Evolutionary conservation across 192 early-diverging fungal genomes (phyloP).

Genomic region (Rhizoclosmatium globosum): DNA sequence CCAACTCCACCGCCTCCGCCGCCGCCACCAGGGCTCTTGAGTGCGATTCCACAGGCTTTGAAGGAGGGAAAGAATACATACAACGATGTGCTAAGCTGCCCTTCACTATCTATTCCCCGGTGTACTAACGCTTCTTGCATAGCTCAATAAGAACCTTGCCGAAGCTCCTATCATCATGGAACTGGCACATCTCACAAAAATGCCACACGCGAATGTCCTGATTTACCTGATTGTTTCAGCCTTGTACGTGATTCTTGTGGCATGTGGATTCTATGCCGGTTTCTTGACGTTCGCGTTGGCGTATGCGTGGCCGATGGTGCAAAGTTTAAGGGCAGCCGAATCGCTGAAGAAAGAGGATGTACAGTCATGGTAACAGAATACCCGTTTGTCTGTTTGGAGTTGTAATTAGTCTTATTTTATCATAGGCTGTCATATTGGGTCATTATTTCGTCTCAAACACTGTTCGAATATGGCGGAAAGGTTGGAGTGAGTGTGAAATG

Average conservation of each 20-base stretch:
- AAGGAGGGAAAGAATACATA: slow-evolving; percentile 2
- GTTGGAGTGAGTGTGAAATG: not conserved
- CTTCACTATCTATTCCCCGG: not conserved
- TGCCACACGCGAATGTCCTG: slow-evolving; percentile 1
- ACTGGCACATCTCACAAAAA: slow-evolving; percentile 26
- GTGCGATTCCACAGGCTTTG: not conserved
- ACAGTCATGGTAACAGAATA: slow-evolving; percentile 5
- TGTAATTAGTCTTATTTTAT: not conserved
- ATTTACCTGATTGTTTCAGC: slow-evolving; percentile 3
- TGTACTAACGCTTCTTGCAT: slow-evolving; percentile 1
- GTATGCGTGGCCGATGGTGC: slow-evolving; percentile 15
- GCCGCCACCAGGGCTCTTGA: slow-evolving; percentile 21
- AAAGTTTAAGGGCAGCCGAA: slow-evolving; percentile 28
- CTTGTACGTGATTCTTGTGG: slow-evolving; percentile 13
- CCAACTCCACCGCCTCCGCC: not conserved
- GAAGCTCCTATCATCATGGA: slow-evolving; percentile 25
- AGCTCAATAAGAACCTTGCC: slow-evolving; percentile 23
- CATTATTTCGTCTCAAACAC: slow-evolving; percentile 2
- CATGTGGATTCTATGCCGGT: not conserved
- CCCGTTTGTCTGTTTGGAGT: not conserved
- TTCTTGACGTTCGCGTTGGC: slow-evolving; percentile 13
- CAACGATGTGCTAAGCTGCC: not conserved
- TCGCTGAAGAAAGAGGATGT: slow-evolving; percentile 28
- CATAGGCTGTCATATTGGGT: slow-evolving; percentile 26
- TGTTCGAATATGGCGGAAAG: slow-evolving; percentile 5